A percentile compares a stretch with the other conserved stretches of the same genome.
These are phyloP conservation scores for Whalleya microplaca DNA, from an alignment of 2,329 filamentous ascomycete genomes.

Conservation along the genomic window DNA sequence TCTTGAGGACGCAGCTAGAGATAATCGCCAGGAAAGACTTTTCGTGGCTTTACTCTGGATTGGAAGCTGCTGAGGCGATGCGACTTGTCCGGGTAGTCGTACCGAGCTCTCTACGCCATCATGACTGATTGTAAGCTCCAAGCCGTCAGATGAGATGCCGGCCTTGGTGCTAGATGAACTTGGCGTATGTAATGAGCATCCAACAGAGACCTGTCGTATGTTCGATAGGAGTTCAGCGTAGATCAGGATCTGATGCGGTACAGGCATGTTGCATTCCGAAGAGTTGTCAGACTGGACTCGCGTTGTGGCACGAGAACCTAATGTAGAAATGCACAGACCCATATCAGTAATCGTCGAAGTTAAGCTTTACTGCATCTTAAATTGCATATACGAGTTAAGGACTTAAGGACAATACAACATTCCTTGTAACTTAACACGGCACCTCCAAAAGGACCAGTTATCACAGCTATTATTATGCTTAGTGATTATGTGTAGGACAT, in stretches of 20 bases:
- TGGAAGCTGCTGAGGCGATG: conserved; percentile 42
- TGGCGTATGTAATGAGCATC: conserved; percentile 52
- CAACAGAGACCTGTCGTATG: conserved; percentile 66
- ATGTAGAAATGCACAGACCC: conserved; percentile 8
- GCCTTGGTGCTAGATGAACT: conserved; percentile 47
- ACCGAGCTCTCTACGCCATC: conserved; percentile 41
- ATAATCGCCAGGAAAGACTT: conserved; percentile 59
- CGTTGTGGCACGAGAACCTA: conserved; percentile 2
- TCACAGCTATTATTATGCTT: too few species aligned
- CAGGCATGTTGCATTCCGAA: conserved; percentile 25
- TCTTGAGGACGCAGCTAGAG: conserved; percentile 32
- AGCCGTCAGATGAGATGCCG: conserved; percentile 49
- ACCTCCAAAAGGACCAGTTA: too few species aligned
- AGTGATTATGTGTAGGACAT: too few species aligned
- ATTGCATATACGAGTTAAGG: not conserved
- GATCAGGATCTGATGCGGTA: conserved; percentile 41
- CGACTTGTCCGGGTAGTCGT: conserved; percentile 48
- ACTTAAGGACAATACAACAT: too few species aligned
- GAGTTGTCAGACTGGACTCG: conserved; percentile 13
- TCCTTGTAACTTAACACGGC: too few species aligned
- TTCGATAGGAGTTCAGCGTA: conserved; percentile 70
- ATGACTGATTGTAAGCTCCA: conserved; percentile 53
- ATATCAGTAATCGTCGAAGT: not conserved
- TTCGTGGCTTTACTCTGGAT: conserved; percentile 37
- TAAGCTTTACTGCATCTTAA: not conserved